These are phyloP conservation scores for Citrus medica DNA, from an alignment of 345 rosid species.

Conservation along the genomic window DNA sequence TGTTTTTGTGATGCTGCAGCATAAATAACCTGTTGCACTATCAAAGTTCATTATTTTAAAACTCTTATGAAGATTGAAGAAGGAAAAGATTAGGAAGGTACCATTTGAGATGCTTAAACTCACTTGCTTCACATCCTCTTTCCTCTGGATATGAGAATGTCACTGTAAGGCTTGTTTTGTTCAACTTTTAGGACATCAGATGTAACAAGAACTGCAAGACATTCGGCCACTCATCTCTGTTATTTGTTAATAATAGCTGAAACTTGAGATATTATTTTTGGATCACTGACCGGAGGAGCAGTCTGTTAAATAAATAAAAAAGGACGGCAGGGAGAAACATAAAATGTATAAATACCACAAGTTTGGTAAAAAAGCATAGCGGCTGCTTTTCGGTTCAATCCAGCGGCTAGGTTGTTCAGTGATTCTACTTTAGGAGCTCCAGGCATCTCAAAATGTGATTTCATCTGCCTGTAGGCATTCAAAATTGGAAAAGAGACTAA, in stretches of 20 bases:
- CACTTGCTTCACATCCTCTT: conserved; percentile 39
- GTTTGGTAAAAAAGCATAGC: conserved; percentile 82
- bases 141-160: conserved; percentile 70
- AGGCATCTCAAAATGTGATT: conserved; percentile 71
- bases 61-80: background rate
- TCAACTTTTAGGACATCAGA: conserved; percentile 53
- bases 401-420: conserved; percentile 56
- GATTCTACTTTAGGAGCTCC: conserved; percentile 71
- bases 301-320: no score
- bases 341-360: conserved; percentile 47
- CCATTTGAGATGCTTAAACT: background rate
- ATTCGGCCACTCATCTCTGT: background rate
- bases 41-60: background rate
- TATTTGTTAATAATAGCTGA: background rate
- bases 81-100: background rate
- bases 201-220: conserved; percentile 63
- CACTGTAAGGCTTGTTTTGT: conserved; percentile 63
- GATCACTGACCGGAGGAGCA: no score
- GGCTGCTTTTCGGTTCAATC: conserved; percentile 71
- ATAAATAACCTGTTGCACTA: background rate
- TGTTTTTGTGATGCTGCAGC: background rate
- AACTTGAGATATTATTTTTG: background rate
- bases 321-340: background rate
- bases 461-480: conserved; percentile 58
- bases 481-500: background rate